Evolutionary conservation across 805 yeast genomes (phyloP).

Genomic region (Lachancea kluyveri): DNA sequence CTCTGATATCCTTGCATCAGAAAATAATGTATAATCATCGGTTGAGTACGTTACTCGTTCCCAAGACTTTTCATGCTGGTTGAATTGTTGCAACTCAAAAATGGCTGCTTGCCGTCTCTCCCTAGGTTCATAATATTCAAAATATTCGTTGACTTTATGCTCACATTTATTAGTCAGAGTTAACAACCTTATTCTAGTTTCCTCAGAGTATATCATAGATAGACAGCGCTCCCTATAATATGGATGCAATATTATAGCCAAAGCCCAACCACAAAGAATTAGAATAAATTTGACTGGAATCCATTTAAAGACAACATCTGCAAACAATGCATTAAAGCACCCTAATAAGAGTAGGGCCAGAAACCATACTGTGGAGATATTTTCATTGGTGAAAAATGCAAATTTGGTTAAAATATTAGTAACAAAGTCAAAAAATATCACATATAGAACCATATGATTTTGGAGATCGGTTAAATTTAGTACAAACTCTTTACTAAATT

Average conservation of each 20-base stretch:
- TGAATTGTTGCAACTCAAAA: slow-evolving; percentile 58
- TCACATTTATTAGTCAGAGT: slow-evolving; percentile 47
- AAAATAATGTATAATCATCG: slow-evolving; percentile 48
- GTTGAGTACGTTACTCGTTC: slow-evolving; percentile 50
- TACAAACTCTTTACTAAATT: slow-evolving; percentile 69
- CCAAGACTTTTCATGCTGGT: slow-evolving; percentile 51
- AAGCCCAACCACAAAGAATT: slow-evolving; percentile 45
- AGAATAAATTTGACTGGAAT: slow-evolving; percentile 35
- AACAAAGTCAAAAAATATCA: slow-evolving; percentile 52
- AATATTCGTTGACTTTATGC: slow-evolving; percentile 32
- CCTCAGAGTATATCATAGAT: slow-evolving; percentile 51
- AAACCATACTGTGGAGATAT: slow-evolving; percentile 48
- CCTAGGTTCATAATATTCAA: slow-evolving; percentile 35
- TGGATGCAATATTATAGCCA: slow-evolving; percentile 47
- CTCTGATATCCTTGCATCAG: slow-evolving; percentile 33
- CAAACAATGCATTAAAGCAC: slow-evolving; percentile 25
- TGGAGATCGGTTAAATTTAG: slow-evolving; percentile 79
- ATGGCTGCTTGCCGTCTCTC: slow-evolving; percentile 53
- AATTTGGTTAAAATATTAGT: slow-evolving; percentile 45
- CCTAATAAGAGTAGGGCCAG: slow-evolving; percentile 32
- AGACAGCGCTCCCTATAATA: slow-evolving; percentile 40
- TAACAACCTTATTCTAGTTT: slow-evolving; percentile 48
- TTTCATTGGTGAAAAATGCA: slow-evolving; percentile 59
- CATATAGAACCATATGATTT: slow-evolving; percentile 67
- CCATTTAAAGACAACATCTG: slow-evolving; percentile 22